phyloP scores from a whole-genome alignment of 495 filamentous ascomycete species.

The Geopyxis carbonaria region DNA sequence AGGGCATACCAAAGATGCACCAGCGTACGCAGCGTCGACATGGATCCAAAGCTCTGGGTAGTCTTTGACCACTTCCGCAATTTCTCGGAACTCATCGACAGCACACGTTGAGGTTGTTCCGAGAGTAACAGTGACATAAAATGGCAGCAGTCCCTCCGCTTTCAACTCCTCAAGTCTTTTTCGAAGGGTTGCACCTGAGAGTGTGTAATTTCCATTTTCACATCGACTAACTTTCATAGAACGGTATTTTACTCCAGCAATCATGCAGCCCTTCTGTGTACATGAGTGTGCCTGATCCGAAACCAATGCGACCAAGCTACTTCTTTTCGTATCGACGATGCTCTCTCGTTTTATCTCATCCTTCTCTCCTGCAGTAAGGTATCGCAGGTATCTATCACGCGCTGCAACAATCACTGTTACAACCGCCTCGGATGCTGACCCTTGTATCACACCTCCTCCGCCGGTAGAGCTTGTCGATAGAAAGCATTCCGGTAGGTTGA shows the following conservation, averaged over 20 bases:
- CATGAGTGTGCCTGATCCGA: slow-evolving; percentile 66
- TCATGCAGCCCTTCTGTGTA: slow-evolving; percentile 72
- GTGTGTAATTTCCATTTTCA: slow-evolving; percentile 41
- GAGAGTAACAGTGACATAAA: slow-evolving; percentile 69
- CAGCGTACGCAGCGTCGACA: slow-evolving; percentile 92
- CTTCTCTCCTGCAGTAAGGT: slow-evolving; percentile 36
- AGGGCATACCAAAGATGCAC: slow-evolving; percentile 60
- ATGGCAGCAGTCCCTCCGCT: slow-evolving; percentile 55
- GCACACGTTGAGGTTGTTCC: slow-evolving; percentile 83
- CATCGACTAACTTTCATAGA: slow-evolving; percentile 41
- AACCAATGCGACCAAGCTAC: slow-evolving; percentile 61
- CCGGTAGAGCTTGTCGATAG: slow-evolving; percentile 52
- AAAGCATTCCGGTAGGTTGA: slow-evolving; percentile 59
- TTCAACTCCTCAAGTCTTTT: slow-evolving; percentile 42
- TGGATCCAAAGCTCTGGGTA: slow-evolving; percentile 71
- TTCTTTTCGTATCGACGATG: slow-evolving; percentile 45
- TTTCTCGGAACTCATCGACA: slow-evolving; percentile 59
- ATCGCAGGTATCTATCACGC: slow-evolving; percentile 57
- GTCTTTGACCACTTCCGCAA: slow-evolving; percentile 46
- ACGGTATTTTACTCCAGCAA: slow-evolving; percentile 66
- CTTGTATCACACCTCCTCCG: slow-evolving; percentile 88
- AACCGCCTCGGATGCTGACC: slow-evolving; percentile 77
- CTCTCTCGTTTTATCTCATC: slow-evolving; percentile 45
- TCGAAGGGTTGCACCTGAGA: slow-evolving; percentile 49
- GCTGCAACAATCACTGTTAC: slow-evolving; percentile 80